Conservation (phyloP, 2,329 filamentous ascomycete species). For the Alternaria sp. region DNA sequence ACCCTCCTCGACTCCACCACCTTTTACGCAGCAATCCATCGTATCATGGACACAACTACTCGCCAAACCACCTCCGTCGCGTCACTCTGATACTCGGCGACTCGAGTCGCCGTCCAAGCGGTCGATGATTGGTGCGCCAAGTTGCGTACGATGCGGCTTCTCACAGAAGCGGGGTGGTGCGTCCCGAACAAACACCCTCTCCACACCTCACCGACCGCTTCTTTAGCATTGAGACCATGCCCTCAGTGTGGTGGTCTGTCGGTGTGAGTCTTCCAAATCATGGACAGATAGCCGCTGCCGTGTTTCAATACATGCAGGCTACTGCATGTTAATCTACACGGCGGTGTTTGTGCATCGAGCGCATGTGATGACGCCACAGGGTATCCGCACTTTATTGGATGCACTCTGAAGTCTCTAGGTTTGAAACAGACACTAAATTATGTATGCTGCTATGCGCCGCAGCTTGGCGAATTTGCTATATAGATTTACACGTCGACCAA, state of each 20-base stretch:
- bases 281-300: constrained; percentile 1
- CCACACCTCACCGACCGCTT: constrained; percentile 24
- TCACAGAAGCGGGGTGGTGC: constrained; percentile 18
- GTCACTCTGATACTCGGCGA: constrained; percentile 5
- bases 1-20: background rate
- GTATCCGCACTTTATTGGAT: background rate
- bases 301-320: constrained; percentile 10
- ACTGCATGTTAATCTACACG: constrained; percentile 8
- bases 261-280: constrained; percentile 13
- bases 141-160: constrained; percentile 14
- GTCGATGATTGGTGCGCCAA: constrained; percentile 14
- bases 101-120: background rate
- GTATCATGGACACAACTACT: constrained; percentile 9
- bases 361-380: background rate
- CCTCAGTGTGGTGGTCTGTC: constrained; percentile 15
- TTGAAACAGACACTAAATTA: no score
- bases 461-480: background rate
- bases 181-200: constrained; percentile 14
- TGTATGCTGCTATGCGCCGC: no score
- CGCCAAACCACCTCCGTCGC: constrained; percentile 6
- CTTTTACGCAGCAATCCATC: constrained; percentile 7
- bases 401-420: background rate
- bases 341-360: background rate
- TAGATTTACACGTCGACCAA: background rate
- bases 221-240: constrained; percentile 1